A percentile compares a stretch with the other conserved stretches of the same genome.
phyloP scores from a whole-genome alignment of 2,329 filamentous ascomycete genomes.

The Trichoderma koningiopsis region DNA sequence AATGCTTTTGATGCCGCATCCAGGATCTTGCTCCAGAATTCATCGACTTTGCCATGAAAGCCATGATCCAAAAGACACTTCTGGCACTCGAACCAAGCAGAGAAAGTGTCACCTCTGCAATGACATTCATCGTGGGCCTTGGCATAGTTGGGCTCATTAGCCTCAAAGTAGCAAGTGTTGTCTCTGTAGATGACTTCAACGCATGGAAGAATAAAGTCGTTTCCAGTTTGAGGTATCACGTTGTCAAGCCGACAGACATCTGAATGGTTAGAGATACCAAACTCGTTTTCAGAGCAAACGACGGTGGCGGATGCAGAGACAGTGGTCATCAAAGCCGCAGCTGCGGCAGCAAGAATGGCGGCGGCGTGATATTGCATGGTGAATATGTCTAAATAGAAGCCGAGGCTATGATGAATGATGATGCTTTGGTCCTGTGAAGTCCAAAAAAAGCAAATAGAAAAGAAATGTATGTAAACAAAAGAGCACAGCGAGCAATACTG shows the following conservation, averaged over 20 bases:
- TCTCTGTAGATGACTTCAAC: conserved; percentile 37
- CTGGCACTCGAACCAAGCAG: conserved; percentile 47
- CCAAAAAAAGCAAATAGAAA: background rate
- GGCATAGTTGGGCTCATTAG: conserved; percentile 31
- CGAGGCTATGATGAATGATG: conserved; percentile 9
- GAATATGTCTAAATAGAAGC: conserved; percentile 14
- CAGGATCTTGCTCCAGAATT: conserved; percentile 41
- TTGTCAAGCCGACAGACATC: background rate
- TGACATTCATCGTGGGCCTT: conserved; percentile 43
- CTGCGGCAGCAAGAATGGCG: conserved; percentile 18
- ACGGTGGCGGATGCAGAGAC: conserved; percentile 19
- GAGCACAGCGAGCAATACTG: conserved; percentile 19
- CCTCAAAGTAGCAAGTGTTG: conserved; percentile 36
- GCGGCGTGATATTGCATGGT: conserved; percentile 28
- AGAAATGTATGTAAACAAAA: conserved; percentile 17
- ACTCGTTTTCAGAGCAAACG: background rate
- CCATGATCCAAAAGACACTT: conserved; percentile 46
- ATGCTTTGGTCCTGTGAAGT: background rate
- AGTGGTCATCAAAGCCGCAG: conserved; percentile 26
- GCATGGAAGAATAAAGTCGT: conserved; percentile 34
- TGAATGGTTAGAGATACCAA: background rate
- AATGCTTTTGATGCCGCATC: conserved; percentile 39
- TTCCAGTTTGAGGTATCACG: conserved; percentile 23
- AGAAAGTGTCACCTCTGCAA: conserved; percentile 48
- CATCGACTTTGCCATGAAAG: conserved; percentile 40